phyloP scores from a whole-genome alignment of 2,329 filamentous ascomycete species.

The Exophiala alcalophila region DNA sequence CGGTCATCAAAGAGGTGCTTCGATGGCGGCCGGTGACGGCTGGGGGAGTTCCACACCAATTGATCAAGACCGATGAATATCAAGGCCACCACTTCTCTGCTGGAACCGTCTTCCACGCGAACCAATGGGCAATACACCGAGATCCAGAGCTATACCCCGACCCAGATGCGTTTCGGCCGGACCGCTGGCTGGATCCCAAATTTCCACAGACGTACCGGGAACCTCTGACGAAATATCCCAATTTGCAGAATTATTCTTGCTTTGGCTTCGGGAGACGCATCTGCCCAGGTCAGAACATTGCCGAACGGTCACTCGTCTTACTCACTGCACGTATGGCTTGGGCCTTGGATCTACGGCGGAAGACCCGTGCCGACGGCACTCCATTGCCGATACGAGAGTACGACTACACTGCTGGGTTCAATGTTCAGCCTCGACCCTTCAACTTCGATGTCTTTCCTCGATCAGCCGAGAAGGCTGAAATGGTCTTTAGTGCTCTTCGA shows the following conservation, averaged over 20 bases:
- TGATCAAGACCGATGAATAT: conserved; percentile 25
- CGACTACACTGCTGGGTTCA: too few species aligned
- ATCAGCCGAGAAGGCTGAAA: too few species aligned
- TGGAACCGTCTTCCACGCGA: conserved; percentile 46
- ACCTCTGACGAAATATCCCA: conserved; percentile 26
- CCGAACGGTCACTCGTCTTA: conserved; percentile 44
- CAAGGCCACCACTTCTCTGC: conserved; percentile 49
- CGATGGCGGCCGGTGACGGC: conserved; percentile 41
- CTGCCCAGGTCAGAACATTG: conserved; percentile 28
- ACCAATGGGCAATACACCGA: conserved; percentile 36
- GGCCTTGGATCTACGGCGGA: too few species aligned
- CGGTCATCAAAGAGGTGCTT: conserved; percentile 42
- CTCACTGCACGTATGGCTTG: conserved; percentile 57
- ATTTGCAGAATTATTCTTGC: conserved; percentile 16
- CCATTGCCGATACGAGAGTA: too few species aligned
- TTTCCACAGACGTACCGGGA: conserved; percentile 26
- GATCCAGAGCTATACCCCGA: conserved; percentile 31
- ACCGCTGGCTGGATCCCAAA: conserved; percentile 24
- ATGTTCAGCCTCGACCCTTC: too few species aligned
- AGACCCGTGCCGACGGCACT: too few species aligned
- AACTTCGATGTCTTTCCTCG: too few species aligned
- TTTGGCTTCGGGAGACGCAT: conserved; percentile 29
- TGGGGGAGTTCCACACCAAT: conserved; percentile 10
- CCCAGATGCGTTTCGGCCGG: conserved; percentile 27
- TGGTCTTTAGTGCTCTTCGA: too few species aligned